Base-by-base conservation (phyloP, 352 stramenopile species). In the Phytophthora europaea region DNA sequence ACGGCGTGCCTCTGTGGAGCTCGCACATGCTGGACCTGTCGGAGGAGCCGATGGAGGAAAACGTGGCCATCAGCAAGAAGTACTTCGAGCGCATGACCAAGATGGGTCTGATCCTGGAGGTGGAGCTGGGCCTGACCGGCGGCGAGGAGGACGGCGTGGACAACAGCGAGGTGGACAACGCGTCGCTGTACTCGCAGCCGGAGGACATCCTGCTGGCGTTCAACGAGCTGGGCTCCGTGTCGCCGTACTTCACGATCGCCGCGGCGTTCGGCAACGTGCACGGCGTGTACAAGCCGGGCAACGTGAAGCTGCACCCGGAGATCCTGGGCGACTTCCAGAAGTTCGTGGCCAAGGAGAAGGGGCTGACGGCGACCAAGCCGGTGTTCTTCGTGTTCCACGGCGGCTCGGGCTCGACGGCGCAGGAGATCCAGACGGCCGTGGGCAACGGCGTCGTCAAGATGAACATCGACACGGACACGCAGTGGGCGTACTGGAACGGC, bases 401-500 rank as follows among this genome's bases (percentile, higher is more conserved):
- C 68, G 98, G 98, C 78, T 99, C 95, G 59, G 98, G 98, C 79
- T 99, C 96, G 68, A 97, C 95, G 55, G 87, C 98, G 55, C 80
- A 97, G 47, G 98, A 99, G 78, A 99, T 99, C 85, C 85, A 97
- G 81, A 93, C 98, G 67, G 94, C 98, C 76, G 98, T 99, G 70
- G 85, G 96, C 78, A 98, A 97, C 68, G 98, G 98, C 78, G 97
- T 99, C 53, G 95, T 99, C 72, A 99, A 99, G 93, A 99, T 99
- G 98, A 99, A 99, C 94, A 99, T 99, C 80, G 98, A 99, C 89
- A 99, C 98, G 71, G 98, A 99, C 85, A 99, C 97, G 67, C 97
- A 99, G 90, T 99, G 97, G 97, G 94, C 96, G 58, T 99, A 99
- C 96, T 99, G 97, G 98, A 94, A 99, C 81, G 98, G 98, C 76